These are phyloP conservation scores for Colletotrichum sp. DNA, from an alignment of 2,329 filamentous ascomycete species.

Conservation along the genomic window DNA sequence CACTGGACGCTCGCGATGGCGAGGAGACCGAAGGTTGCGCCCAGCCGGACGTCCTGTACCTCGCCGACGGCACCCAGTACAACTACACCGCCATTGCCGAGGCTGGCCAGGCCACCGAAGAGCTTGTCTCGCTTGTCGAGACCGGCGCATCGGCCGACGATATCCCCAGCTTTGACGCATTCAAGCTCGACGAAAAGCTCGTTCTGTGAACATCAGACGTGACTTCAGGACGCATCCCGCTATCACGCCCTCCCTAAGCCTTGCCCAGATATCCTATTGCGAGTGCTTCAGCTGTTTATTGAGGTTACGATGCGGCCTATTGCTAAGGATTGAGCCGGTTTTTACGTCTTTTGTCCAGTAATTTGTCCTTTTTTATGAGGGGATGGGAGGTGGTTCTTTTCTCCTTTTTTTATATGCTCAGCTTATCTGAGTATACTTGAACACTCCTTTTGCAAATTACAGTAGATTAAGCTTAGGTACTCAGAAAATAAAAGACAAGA, in stretches of 20 bases:
- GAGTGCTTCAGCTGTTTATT: neutral
- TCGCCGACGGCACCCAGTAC: conserved; percentile 14
- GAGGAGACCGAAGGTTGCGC: neutral
- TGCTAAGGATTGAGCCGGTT: neutral
- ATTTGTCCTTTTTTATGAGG: neutral
- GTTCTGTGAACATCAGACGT: neutral
- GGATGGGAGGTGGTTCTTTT: neutral
- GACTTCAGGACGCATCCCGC: neutral
- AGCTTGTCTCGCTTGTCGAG: neutral
- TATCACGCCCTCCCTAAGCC: neutral
- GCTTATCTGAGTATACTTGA: neutral
- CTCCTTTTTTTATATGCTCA: neutral
- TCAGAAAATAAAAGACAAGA: neutral
- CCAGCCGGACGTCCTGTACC: conserved; percentile 10
- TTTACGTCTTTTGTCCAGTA: neutral
- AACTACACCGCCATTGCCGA: conserved; percentile 13
- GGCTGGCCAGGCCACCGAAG: neutral
- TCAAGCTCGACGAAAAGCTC: conserved; percentile 4
- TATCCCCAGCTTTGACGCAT: neutral
- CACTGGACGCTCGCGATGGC: neutral
- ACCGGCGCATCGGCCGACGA: neutral
- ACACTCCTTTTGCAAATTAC: neutral
- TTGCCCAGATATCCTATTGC: neutral
- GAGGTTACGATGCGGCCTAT: neutral
- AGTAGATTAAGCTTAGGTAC: neutral